phyloP scores from a whole-genome alignment of 495 filamentous ascomycete species.

The Oleoguttula mirabilis region DNA sequence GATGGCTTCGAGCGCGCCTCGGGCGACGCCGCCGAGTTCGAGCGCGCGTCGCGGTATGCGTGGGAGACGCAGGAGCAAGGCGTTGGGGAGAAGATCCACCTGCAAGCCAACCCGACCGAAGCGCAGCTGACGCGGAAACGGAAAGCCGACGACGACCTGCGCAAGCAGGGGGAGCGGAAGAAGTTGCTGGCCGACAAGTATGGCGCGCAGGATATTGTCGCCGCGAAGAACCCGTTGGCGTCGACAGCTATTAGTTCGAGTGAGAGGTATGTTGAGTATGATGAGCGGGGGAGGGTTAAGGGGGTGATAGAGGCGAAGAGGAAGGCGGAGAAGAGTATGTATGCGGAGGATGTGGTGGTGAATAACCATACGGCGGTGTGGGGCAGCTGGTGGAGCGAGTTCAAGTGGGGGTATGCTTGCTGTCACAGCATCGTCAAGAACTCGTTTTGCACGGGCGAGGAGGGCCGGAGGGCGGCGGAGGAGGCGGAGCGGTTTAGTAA shows the following conservation, averaged over 20 bases:
- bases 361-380: conserved; percentile 91
- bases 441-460: conserved; percentile 90
- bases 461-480: conserved; percentile 62
- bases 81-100: conserved; percentile 61
- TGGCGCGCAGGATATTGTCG: conserved; percentile 55
- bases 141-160: conserved; percentile 55
- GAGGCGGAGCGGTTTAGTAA: conserved; percentile 48
- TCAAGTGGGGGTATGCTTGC: conserved; percentile 95
- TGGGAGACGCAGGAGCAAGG: conserved; percentile 87
- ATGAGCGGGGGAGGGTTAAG: conserved; percentile 78
- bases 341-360: conserved; percentile 70
- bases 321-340: conserved; percentile 74
- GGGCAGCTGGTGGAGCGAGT: conserved; percentile 95
- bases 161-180: conserved; percentile 52
- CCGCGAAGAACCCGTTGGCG: conserved; percentile 42
- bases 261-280: conserved; percentile 91
- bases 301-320: conserved; percentile 56
- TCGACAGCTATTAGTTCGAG: conserved; percentile 53
- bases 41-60: conserved; percentile 74
- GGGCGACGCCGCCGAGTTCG: conserved; percentile 91
- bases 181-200: conserved; percentile 76
- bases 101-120: conserved; percentile 93
- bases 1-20: conserved; percentile 85
- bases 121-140: conserved; percentile 75
- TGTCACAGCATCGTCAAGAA: conserved; percentile 90